phyloP scores from a whole-genome alignment of 148 eudicot species.

The Rhododendron henanense region DNA sequence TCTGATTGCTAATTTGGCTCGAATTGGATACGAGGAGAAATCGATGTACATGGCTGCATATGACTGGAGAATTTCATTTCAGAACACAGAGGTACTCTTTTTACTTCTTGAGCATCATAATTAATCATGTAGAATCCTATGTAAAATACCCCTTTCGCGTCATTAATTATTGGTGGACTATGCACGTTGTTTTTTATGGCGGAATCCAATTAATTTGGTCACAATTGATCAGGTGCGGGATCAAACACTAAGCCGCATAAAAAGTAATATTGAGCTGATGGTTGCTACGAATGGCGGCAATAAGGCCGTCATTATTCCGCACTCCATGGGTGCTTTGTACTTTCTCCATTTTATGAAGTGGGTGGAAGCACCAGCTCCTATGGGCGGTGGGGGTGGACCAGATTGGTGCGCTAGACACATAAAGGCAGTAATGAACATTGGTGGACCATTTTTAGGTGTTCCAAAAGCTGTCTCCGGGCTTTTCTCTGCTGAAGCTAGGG shows the following conservation, averaged over 20 bases:
- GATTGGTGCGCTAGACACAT: slow-evolving; percentile 90
- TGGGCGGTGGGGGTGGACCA: slow-evolving; percentile 98
- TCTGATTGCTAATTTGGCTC: slow-evolving; percentile 11
- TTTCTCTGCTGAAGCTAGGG: slow-evolving; percentile 91
- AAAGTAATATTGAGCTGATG: slow-evolving; percentile 89
- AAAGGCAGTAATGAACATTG: slow-evolving; percentile 90
- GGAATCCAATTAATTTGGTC: slow-evolving; percentile 9
- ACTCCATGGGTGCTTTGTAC: slow-evolving; percentile 93
- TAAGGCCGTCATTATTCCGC: slow-evolving; percentile 91
- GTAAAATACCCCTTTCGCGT: not conserved
- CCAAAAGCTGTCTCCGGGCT: slow-evolving; percentile 93
- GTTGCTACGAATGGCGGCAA: slow-evolving; percentile 88
- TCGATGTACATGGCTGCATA: slow-evolving; percentile 8
- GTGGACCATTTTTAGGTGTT: slow-evolving; percentile 94
- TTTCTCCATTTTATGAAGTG: slow-evolving; percentile 97
- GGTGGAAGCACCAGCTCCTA: slow-evolving; percentile 98
- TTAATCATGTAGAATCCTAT: not conserved
- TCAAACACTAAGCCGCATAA: slow-evolving; percentile 78
- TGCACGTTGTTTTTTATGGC: not conserved
- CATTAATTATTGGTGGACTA: not conserved
- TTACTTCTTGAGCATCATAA: not conserved
- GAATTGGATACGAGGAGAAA: slow-evolving; percentile 10
- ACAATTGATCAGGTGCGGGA: slow-evolving; percentile 66
- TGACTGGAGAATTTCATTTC: slow-evolving; percentile 9
- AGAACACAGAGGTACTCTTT: slow-evolving; percentile 6